Percentiles rank a stretch among this genome's conserved stretches.
phyloP scores from a whole-genome alignment of 2,329 filamentous ascomycete genomes.

The Penicillium sp. region DNA sequence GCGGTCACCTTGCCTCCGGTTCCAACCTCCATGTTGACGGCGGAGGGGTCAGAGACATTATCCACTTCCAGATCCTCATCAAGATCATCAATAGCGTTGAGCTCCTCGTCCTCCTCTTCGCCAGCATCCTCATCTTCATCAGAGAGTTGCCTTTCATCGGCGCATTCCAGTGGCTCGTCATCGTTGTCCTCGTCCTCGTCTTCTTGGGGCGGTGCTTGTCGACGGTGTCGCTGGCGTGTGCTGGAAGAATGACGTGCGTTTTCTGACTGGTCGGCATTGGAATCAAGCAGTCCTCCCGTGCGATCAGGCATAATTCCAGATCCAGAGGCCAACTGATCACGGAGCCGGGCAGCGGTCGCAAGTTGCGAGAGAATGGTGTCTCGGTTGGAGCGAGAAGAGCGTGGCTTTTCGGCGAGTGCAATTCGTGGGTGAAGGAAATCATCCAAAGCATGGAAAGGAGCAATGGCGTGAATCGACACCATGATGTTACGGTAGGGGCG shows the following conservation, averaged over 20 bases:
- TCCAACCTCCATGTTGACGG: constrained; percentile 88
- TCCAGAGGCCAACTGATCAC: constrained; percentile 47
- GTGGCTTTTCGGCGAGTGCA: constrained; percentile 73
- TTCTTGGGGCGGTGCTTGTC: constrained; percentile 59
- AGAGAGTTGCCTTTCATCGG: constrained; percentile 83
- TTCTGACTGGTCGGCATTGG: constrained; percentile 46
- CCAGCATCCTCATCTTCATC: constrained; percentile 66
- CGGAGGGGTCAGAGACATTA: constrained; percentile 75
- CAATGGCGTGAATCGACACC: constrained; percentile 97
- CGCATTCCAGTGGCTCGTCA: constrained; percentile 80
- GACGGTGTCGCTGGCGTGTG: constrained; percentile 62
- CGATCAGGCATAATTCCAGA: constrained; percentile 17
- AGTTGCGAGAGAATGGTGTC: constrained; percentile 70
- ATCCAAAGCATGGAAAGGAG: constrained; percentile 94
- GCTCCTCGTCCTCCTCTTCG: constrained; percentile 57
- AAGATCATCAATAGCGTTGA: constrained; percentile 87
- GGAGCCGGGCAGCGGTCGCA: constrained; percentile 68
- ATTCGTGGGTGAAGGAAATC: constrained; percentile 94
- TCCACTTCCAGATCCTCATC: constrained; percentile 80
- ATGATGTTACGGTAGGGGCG: constrained; percentile 88
- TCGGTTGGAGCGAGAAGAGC: constrained; percentile 57
- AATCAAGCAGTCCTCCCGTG: constrained; percentile 13
- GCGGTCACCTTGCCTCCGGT: constrained; percentile 86
- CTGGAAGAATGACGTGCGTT: constrained; percentile 43
- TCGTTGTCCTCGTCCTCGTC: constrained; percentile 60